Conservation (phyloP, 306 rosid species). For the Mimosa pudica region DNA sequence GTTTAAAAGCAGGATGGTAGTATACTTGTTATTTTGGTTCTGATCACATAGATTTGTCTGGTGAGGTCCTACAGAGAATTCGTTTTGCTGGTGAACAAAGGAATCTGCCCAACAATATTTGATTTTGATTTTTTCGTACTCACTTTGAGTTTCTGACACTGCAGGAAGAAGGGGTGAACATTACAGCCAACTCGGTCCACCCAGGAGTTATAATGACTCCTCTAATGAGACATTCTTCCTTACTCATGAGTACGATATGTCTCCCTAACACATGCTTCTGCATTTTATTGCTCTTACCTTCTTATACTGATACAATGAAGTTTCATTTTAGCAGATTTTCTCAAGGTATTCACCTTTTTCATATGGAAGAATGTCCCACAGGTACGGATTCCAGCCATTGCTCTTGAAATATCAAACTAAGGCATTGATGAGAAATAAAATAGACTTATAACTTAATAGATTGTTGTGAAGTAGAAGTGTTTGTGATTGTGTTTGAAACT, state of each 20-base stretch:
- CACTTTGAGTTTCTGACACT: constrained; percentile 15
- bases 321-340: constrained; percentile 43
- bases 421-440: background rate
- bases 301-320: background rate
- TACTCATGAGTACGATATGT: constrained; percentile 65
- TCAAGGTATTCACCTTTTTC: constrained; percentile 61
- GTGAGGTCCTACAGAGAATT: background rate
- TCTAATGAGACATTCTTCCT: constrained; percentile 82
- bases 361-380: constrained; percentile 88
- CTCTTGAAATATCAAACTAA: background rate
- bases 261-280: background rate
- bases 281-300: background rate
- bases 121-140: background rate
- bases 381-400: constrained; percentile 42
- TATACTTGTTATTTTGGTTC: background rate
- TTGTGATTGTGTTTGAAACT: background rate
- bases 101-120: background rate
- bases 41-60: background rate
- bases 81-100: background rate
- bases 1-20: background rate
- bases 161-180: constrained; percentile 85
- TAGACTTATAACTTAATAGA: background rate
- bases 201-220: constrained; percentile 96
- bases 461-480: background rate
- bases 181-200: constrained; percentile 81